A percentile compares a stretch with the other conserved stretches of the same genome.
Conservation (phyloP, 1,284 basidiomycete species). For the Anthracocystis panici-leucophaei region DNA sequence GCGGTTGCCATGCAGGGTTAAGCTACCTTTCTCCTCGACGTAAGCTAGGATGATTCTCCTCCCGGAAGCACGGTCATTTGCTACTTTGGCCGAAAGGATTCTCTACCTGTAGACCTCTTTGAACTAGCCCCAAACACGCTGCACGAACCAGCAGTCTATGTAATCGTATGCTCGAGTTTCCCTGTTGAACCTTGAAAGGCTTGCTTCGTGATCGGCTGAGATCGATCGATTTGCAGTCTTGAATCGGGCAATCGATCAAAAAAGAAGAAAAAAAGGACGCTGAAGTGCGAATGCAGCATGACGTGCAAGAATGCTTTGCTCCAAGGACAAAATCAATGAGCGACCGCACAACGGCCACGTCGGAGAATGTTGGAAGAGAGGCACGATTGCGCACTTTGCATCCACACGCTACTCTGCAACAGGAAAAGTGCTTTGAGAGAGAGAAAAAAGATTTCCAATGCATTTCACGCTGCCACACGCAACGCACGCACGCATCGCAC, state of each 20-base stretch:
- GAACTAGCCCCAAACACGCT: neutral
- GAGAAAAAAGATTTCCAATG: conserved; percentile 11
- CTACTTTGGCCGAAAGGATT: neutral
- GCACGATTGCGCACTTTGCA: conserved; percentile 16
- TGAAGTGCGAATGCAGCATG: conserved; percentile 6
- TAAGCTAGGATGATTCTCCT: neutral
- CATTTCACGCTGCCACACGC: neutral
- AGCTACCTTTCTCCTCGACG: neutral
- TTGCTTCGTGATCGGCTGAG: neutral
- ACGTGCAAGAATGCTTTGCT: neutral
- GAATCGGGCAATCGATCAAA: neutral
- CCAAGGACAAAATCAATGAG: neutral
- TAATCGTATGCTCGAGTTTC: neutral
- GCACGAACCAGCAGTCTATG: neutral
- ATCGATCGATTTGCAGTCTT: neutral
- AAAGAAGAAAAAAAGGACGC: neutral
- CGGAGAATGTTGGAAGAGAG: conserved; percentile 6
- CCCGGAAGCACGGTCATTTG: neutral
- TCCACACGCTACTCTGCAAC: neutral
- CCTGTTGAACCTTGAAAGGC: neutral
- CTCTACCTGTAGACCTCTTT: too few species aligned
- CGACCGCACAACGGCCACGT: neutral
- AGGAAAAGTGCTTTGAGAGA: conserved; percentile 1
- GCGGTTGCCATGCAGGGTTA: conserved; percentile 34
- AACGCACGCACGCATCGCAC: neutral